phyloP scores from a whole-genome alignment of 2,329 filamentous ascomycete species.

The Monosporascus sp. region DNA sequence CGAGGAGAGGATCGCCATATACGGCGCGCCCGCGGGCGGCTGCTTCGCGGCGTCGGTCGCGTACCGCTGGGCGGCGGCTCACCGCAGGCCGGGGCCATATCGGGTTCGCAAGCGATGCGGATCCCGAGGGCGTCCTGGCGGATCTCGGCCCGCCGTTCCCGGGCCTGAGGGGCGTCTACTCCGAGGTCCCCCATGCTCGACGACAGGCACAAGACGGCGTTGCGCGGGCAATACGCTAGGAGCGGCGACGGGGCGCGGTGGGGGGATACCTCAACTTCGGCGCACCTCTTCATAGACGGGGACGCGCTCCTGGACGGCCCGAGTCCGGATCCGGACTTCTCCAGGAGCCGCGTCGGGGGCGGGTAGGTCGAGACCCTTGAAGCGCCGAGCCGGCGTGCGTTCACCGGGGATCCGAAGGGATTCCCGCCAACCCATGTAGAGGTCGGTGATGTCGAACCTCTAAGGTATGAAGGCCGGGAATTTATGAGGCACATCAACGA shows the following conservation, averaged over 20 bases:
- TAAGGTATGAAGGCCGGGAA: not conserved
- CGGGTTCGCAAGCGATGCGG: not conserved
- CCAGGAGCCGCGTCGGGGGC: not conserved
- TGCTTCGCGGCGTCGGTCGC: not conserved
- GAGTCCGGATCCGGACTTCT: not conserved
- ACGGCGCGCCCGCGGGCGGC: not conserved
- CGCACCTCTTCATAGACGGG: not conserved
- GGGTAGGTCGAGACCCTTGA: not conserved
- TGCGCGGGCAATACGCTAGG: not conserved
- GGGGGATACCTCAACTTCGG: not conserved
- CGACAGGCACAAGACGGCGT: not conserved
- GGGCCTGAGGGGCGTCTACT: not conserved
- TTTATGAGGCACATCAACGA: not conserved
- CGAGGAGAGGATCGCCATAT: not conserved
- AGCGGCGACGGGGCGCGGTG: not conserved
- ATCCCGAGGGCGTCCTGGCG: not conserved
- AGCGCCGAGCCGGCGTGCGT: not conserved
- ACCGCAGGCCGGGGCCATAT: not conserved
- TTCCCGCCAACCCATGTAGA: not conserved
- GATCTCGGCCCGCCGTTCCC: not conserved
- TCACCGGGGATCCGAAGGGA: constrained; percentile 8
- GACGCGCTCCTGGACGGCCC: not conserved
- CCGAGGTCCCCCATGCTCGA: not conserved
- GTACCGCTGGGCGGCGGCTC: not conserved
- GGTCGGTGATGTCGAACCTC: not conserved